phyloP scores from a whole-genome alignment of 2,329 filamentous ascomycete species.

The Colletotrichum horii region DNA sequence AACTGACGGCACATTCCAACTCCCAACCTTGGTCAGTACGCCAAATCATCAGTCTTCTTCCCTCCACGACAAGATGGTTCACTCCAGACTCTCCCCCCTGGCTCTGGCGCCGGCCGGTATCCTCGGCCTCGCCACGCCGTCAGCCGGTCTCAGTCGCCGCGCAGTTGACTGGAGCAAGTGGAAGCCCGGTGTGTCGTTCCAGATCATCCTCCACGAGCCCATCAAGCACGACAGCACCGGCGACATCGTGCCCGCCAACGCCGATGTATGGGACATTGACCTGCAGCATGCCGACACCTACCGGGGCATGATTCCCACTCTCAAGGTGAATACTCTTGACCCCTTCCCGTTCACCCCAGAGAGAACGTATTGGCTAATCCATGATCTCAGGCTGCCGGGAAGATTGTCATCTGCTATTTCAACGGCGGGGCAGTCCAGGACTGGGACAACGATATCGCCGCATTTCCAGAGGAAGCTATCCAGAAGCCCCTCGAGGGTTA shows the following conservation, averaged over 20 bases:
- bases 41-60: neutral
- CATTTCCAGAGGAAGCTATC: constrained; percentile 28
- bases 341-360: too few species aligned
- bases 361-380: too few species aligned
- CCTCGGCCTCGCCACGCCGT: neutral
- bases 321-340: constrained; percentile 26
- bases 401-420: constrained; percentile 39
- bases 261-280: constrained; percentile 36
- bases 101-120: neutral
- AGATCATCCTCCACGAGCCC: constrained; percentile 34
- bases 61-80: neutral
- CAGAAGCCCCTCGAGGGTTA: constrained; percentile 28
- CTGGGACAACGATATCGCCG: constrained; percentile 26
- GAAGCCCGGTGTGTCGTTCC: constrained; percentile 34
- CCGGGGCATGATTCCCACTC: constrained; percentile 29
- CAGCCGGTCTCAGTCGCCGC: neutral
- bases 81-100: neutral
- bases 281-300: constrained; percentile 30
- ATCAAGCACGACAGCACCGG: constrained; percentile 29
- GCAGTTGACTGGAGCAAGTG: constrained; percentile 22
- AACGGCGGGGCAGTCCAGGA: constrained; percentile 34
- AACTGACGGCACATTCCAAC: neutral
- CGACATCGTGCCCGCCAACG: constrained; percentile 29
- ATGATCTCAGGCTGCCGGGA: constrained; percentile 22
- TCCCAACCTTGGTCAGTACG: neutral